Percentiles rank a stretch among this genome's conserved stretches.
These are phyloP conservation scores for Rosellinia necatrix DNA, from an alignment of 2,329 filamentous ascomycete genomes.

Conservation along the genomic window DNA sequence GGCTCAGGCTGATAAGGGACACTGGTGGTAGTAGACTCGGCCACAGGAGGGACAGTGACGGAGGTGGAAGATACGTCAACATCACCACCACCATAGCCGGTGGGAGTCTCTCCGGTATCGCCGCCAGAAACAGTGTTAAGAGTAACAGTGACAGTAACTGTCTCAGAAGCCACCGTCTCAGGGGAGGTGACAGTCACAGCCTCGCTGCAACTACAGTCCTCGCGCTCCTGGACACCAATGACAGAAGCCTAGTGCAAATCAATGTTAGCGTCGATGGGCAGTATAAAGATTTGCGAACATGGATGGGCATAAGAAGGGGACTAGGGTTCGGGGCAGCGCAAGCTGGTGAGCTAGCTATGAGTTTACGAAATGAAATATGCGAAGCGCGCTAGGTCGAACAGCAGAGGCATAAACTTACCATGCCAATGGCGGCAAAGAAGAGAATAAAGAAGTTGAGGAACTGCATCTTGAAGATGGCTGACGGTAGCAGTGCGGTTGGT, in stretches of 20 bases:
- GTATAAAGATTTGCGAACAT: not conserved
- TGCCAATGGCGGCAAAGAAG: conserved; percentile 33
- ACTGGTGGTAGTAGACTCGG: conserved; percentile 7
- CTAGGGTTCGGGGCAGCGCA: too few species aligned
- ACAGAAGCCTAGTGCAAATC: conserved; percentile 24
- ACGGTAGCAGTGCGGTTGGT: conserved; percentile 13
- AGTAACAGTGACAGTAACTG: conserved; percentile 23
- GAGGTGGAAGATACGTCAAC: conserved; percentile 11
- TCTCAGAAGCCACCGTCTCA: conserved; percentile 19
- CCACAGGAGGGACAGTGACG: conserved; percentile 3
- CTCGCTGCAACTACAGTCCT: conserved; percentile 31
- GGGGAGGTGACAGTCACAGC: conserved; percentile 29
- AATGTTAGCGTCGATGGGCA: not conserved
- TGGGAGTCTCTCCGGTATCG: conserved; percentile 17
- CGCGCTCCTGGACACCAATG: conserved; percentile 26
- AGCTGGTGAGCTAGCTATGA: too few species aligned
- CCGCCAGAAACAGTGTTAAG: conserved; percentile 1
- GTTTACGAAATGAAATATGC: conserved; percentile 12
- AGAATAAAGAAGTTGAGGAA: conserved; percentile 35
- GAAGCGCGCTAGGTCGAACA: not conserved
- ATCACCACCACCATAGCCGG: conserved; percentile 22
- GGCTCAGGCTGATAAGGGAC: conserved; percentile 13
- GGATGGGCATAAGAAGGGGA: too few species aligned
- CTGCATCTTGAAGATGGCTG: conserved; percentile 35
- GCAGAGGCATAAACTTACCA: conserved; percentile 33